Conservation (phyloP, 139 green algal genomes). For the Tetradesmus obliquus region DNA sequence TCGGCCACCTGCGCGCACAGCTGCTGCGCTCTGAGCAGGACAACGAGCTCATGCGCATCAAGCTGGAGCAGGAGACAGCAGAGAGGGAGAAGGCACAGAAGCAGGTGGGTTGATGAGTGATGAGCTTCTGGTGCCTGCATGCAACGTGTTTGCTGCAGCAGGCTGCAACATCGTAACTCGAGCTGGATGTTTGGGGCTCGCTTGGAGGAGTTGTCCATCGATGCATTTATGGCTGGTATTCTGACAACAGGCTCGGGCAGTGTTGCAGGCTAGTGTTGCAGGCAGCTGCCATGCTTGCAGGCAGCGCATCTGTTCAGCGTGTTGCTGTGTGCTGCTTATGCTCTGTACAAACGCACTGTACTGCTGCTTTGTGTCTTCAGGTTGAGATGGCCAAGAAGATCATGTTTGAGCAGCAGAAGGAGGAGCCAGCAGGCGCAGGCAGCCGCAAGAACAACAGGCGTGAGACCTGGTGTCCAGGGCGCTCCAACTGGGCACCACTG, state of each 20-base stretch:
- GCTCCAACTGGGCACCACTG: conserved; percentile 56
- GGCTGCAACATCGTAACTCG: no score
- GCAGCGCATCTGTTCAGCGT: background rate
- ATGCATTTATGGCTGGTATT: no score
- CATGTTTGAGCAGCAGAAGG: conserved; percentile 62
- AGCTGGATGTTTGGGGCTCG: background rate
- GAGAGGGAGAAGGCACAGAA: conserved; percentile 84
- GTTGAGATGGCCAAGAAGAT: conserved; percentile 69
- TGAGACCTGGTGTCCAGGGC: conserved; percentile 68
- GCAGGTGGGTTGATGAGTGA: conserved; percentile 56
- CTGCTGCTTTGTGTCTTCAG: conserved; percentile 21
- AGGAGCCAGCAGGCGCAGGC: background rate
- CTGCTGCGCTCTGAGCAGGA: conserved; percentile 89
- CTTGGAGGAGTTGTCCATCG: no score
- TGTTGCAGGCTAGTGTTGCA: background rate
- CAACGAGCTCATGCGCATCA: conserved; percentile 81
- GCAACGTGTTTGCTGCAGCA: background rate
- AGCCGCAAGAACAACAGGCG: conserved; percentile 52
- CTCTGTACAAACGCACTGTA: background rate
- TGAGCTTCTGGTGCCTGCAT: background rate
- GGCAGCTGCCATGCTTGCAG: background rate
- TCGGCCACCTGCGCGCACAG: conserved; percentile 68
- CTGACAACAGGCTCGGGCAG: background rate
- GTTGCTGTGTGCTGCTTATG: background rate
- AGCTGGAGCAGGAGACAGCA: conserved; percentile 81